phyloP scores from a whole-genome alignment of 306 rosid genomes.

The Glycyrrhiza uralensis region DNA sequence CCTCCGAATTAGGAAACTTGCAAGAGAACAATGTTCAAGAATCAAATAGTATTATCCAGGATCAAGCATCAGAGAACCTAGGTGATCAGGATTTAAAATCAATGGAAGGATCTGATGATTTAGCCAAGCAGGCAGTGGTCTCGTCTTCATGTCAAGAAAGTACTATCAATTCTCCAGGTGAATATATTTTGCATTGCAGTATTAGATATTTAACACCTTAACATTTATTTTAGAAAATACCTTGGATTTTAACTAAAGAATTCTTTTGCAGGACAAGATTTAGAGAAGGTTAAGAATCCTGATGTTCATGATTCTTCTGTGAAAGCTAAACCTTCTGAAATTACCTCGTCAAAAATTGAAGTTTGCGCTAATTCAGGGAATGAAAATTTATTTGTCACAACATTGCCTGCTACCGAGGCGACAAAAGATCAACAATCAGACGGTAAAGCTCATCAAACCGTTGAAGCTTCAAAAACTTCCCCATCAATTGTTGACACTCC shows the following conservation, averaged over 20 bases:
- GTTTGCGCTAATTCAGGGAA: slow-evolving; percentile 30
- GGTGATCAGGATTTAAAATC: slow-evolving; percentile 41
- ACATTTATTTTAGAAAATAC: slow-evolving; percentile 1
- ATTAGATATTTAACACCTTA: neutral
- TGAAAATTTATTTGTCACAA: slow-evolving; percentile 27
- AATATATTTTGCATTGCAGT: slow-evolving; percentile 15
- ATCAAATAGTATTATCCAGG: slow-evolving; percentile 33
- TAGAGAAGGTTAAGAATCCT: slow-evolving; percentile 41
- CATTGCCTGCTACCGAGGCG: slow-evolving; percentile 36
- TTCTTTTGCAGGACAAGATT: slow-evolving; percentile 52
- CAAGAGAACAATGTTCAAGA: slow-evolving; percentile 42
- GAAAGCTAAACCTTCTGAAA: slow-evolving; percentile 37
- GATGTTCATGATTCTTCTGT: slow-evolving; percentile 32
- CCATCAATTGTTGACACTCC: slow-evolving; percentile 41
- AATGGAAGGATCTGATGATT: slow-evolving; percentile 33
- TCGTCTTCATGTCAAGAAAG: slow-evolving; percentile 40
- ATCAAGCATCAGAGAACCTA: slow-evolving; percentile 39
- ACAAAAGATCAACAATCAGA: slow-evolving; percentile 34
- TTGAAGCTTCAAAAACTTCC: slow-evolving; percentile 29
- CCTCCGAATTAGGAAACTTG: slow-evolving; percentile 20
- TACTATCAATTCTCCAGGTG: slow-evolving; percentile 41
- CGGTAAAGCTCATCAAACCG: slow-evolving; percentile 36
- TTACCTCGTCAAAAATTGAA: slow-evolving; percentile 25
- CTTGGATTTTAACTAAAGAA: slow-evolving; percentile 4
- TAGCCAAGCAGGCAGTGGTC: slow-evolving; percentile 40